Conservation (phyloP, 2,329 filamentous ascomycete genomes). For the Exophiala spinifera region DNA sequence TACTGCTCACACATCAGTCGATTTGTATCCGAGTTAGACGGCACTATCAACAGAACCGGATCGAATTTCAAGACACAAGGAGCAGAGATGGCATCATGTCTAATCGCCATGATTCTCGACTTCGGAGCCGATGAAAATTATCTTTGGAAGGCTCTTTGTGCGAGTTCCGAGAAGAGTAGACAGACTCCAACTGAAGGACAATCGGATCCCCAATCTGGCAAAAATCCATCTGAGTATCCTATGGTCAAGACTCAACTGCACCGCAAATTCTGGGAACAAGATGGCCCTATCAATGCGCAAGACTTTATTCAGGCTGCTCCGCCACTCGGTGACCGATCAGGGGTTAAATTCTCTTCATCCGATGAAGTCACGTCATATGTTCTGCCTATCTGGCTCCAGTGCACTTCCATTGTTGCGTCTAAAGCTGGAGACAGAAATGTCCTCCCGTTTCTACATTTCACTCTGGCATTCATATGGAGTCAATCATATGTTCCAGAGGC, state of each 20-base stretch:
- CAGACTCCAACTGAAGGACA: constrained; percentile 4
- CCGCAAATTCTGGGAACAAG: constrained; percentile 26
- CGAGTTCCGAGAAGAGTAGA: constrained; percentile 13
- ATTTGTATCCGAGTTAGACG: constrained; percentile 47
- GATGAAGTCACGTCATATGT: constrained; percentile 37
- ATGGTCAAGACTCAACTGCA: constrained; percentile 13
- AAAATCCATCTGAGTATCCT: constrained; percentile 6
- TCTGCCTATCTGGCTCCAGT: constrained; percentile 39
- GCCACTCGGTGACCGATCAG: constrained; percentile 18
- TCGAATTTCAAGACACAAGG: constrained; percentile 53
- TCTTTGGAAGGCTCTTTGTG: constrained; percentile 33
- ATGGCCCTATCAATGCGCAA: constrained; percentile 1
- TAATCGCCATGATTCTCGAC: constrained; percentile 56
- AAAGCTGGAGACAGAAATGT: constrained; percentile 52
- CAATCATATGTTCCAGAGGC: constrained; percentile 38
- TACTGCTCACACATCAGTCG: constrained; percentile 40
- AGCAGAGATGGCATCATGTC: constrained; percentile 53
- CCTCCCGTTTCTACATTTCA: constrained; percentile 54
- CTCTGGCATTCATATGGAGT: constrained; percentile 52
- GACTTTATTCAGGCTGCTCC: constrained; percentile 4
- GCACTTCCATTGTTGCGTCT: constrained; percentile 44
- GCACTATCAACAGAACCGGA: constrained; percentile 47
- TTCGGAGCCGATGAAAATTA: constrained; percentile 46
- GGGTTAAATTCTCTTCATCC: constrained; percentile 26
- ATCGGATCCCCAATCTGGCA: not conserved